A percentile compares a stretch with the other conserved stretches of the same genome.
These are phyloP conservation scores for Suillus bovinus DNA, from an alignment of 768 basidiomycete genomes.

Conservation along the genomic window DNA sequence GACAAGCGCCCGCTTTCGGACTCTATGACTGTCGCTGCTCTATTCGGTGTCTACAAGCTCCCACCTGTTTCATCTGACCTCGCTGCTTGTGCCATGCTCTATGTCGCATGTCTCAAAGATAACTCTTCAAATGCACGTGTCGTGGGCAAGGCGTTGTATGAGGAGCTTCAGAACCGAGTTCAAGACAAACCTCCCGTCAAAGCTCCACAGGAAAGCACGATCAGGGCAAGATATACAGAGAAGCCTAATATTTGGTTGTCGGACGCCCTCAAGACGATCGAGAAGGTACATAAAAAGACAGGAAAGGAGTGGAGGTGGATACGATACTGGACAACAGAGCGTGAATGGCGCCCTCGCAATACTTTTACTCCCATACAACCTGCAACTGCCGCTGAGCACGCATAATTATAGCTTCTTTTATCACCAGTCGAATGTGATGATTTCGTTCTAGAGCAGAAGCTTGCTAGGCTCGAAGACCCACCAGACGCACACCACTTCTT, in stretches of 20 bases:
- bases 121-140: constrained; percentile 37
- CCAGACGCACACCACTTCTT: too few species aligned
- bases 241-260: constrained; percentile 41
- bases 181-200: constrained; percentile 16
- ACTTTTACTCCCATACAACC: neutral
- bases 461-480: neutral
- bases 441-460: neutral
- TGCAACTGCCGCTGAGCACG: constrained; percentile 3
- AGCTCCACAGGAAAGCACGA: constrained; percentile 20
- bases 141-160: constrained; percentile 44
- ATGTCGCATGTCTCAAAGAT: constrained; percentile 54
- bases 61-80: constrained; percentile 56
- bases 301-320: constrained; percentile 29
- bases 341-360: constrained; percentile 5
- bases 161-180: constrained; percentile 39
- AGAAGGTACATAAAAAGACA: constrained; percentile 31
- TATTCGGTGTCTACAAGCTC: constrained; percentile 56
- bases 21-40: constrained; percentile 49
- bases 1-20: constrained; percentile 46
- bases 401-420: neutral
- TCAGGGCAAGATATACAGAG: constrained; percentile 25
- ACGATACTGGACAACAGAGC: constrained; percentile 20
- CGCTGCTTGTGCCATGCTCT: constrained; percentile 55
- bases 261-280: constrained; percentile 38
- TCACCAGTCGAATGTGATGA: neutral